phyloP scores from a whole-genome alignment of 805 yeast genomes.

The Yarrowia osloensis region DNA sequence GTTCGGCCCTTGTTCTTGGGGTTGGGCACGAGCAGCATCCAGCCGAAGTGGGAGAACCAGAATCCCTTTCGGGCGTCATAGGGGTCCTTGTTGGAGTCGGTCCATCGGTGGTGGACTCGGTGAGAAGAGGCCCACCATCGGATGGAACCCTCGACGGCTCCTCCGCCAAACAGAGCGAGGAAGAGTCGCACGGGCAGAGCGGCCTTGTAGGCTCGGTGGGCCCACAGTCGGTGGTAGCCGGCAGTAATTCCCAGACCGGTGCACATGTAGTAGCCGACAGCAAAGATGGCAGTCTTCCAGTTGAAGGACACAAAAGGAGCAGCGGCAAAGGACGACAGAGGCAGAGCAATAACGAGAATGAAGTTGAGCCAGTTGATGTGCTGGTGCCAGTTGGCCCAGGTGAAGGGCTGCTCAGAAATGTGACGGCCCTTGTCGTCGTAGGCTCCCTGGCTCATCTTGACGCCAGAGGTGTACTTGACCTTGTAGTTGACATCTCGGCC shows the following conservation, averaged over 20 bases:
- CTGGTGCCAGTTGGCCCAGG: conserved; percentile 67
- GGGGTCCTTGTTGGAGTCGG: conserved; percentile 89
- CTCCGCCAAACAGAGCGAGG: conserved; percentile 64
- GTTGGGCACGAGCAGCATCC: conserved; percentile 73
- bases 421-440: conserved; percentile 45
- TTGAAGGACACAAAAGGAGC: conserved; percentile 52
- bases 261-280: conserved; percentile 55
- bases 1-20: conserved; percentile 64
- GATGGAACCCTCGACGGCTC: conserved; percentile 74
- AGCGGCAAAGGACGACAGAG: conserved; percentile 50
- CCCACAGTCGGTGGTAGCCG: conserved; percentile 78
- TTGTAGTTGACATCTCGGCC: conserved; percentile 39
- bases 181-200: conserved; percentile 49
- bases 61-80: conserved; percentile 80
- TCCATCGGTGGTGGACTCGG: conserved; percentile 85
- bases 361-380: conserved; percentile 78
- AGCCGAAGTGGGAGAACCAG: conserved; percentile 82
- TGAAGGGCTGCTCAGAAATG: conserved; percentile 74
- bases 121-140: conserved; percentile 82
- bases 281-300: conserved; percentile 55
- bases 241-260: conserved; percentile 77
- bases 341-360: conserved; percentile 57
- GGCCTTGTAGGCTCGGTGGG: conserved; percentile 62
- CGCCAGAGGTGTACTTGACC: conserved; percentile 39
- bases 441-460: conserved; percentile 32